These are phyloP conservation scores for Chaetomium olivaceum DNA, from an alignment of 2,329 filamentous ascomycete species.

Conservation along the genomic window DNA sequence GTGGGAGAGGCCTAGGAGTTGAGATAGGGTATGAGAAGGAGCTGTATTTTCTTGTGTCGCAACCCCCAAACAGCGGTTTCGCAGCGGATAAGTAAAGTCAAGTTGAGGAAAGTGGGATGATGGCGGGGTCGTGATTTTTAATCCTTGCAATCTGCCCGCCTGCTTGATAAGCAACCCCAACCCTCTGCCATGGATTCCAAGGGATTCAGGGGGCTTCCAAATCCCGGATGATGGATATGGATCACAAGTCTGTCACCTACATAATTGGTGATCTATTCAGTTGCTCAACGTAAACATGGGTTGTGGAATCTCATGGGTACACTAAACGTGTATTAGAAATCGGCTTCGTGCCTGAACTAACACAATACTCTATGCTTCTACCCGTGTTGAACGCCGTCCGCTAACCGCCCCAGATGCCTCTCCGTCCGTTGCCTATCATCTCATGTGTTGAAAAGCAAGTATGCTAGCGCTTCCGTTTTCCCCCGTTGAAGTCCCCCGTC, in stretches of 20 bases:
- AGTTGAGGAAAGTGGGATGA: background rate
- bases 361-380: constrained; percentile 3
- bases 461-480: background rate
- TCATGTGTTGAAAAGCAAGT: constrained; percentile 17
- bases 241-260: too few relatives aligned
- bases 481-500: constrained; percentile 5
- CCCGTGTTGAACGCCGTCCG: constrained; percentile 16
- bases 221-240: too few relatives aligned
- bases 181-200: background rate
- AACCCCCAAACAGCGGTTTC: background rate
- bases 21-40: background rate
- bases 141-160: constrained; percentile 5
- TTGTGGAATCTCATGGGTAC: background rate
- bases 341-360: background rate
- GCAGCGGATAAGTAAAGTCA: background rate
- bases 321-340: background rate
- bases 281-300: background rate
- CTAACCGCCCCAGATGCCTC: constrained; percentile 2
- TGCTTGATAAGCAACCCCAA: constrained; percentile 28
- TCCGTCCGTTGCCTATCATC: background rate
- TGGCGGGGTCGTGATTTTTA: constrained; percentile 23
- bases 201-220: background rate
- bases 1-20: background rate
- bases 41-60: background rate
- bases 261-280: too few relatives aligned